phyloP scores from a whole-genome alignment of 768 basidiomycete genomes.

The Termitomyces sp. region DNA sequence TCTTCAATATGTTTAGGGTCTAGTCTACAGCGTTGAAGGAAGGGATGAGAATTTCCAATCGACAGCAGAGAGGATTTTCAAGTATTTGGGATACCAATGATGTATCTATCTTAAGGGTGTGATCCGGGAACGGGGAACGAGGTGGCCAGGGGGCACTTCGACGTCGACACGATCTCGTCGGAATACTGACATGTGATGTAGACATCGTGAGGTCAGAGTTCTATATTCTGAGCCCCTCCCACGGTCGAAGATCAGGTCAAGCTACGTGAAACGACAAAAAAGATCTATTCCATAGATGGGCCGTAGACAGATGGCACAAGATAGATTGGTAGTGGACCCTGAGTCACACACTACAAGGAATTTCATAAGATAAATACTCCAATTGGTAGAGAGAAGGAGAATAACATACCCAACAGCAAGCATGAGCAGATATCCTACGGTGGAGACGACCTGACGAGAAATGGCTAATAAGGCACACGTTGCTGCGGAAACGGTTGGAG shows the following conservation, averaged over 20 bases:
- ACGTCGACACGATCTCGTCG: constrained; percentile 15
- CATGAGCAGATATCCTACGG: constrained; percentile 81
- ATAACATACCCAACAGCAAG: constrained; percentile 59
- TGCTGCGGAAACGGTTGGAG: constrained; percentile 8
- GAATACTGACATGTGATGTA: constrained; percentile 10
- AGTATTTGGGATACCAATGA: not conserved
- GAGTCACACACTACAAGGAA: constrained; percentile 6
- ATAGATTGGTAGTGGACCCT: no score
- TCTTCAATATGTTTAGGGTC: no score
- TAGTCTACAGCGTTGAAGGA: no score
- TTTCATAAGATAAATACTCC: not conserved
- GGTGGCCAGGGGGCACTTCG: not conserved
- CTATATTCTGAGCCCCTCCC: not conserved
- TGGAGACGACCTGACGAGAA: constrained; percentile 67
- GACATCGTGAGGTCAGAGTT: constrained; percentile 4
- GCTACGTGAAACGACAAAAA: not conserved
- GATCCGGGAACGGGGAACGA: constrained; percentile 9
- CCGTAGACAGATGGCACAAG: not conserved
- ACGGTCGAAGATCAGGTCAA: not conserved
- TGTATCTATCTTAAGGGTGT: not conserved
- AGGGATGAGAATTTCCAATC: no score
- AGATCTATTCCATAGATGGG: not conserved
- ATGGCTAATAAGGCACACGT: constrained; percentile 6
- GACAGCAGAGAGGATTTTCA: no score
- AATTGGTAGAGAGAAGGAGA: not conserved